phyloP scores from a whole-genome alignment of 179 eudicot species.

The Amaranthus tricolor region DNA sequence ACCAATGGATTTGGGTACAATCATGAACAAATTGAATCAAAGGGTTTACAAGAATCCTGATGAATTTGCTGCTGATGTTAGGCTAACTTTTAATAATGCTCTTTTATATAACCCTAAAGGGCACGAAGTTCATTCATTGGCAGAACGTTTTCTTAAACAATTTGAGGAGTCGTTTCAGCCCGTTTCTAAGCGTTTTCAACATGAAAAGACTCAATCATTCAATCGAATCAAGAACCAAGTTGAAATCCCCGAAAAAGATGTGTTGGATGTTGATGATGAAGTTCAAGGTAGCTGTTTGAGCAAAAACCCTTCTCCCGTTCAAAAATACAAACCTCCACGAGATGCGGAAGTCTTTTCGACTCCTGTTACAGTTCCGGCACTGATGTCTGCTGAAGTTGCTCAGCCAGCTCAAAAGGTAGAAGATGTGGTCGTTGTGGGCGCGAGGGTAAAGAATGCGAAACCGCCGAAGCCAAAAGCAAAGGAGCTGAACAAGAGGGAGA shows the following conservation, averaged over 20 bases:
- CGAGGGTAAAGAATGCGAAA: no score
- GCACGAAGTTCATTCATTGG: slow-evolving; percentile 56
- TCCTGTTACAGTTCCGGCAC: no score
- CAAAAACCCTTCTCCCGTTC: slow-evolving; percentile 38
- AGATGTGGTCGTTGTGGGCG: no score
- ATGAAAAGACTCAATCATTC: slow-evolving; percentile 19
- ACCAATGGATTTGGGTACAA: slow-evolving; percentile 91
- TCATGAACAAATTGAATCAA: slow-evolving; percentile 44
- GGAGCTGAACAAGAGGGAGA: no score
- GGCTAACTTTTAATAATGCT: slow-evolving; percentile 72
- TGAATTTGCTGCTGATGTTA: slow-evolving; percentile 63
- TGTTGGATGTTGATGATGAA: slow-evolving; percentile 34
- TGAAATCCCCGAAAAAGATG: slow-evolving; percentile 15
- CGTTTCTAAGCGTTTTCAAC: slow-evolving; percentile 32
- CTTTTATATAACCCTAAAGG: slow-evolving; percentile 64
- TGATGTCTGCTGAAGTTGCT: no score
- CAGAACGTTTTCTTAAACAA: slow-evolving; percentile 37
- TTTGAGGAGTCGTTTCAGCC: slow-evolving; percentile 65
- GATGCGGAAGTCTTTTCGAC: no score
- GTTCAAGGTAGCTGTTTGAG: slow-evolving; percentile 65
- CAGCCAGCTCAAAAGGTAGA: no score
- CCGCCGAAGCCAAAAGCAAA: no score
- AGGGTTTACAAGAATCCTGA: slow-evolving; percentile 41
- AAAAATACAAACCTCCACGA: background rate
- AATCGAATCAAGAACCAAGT: background rate